phyloP scores from a whole-genome alignment of 352 stramenopile genomes.

The Globisporangium apiculatum region DNA sequence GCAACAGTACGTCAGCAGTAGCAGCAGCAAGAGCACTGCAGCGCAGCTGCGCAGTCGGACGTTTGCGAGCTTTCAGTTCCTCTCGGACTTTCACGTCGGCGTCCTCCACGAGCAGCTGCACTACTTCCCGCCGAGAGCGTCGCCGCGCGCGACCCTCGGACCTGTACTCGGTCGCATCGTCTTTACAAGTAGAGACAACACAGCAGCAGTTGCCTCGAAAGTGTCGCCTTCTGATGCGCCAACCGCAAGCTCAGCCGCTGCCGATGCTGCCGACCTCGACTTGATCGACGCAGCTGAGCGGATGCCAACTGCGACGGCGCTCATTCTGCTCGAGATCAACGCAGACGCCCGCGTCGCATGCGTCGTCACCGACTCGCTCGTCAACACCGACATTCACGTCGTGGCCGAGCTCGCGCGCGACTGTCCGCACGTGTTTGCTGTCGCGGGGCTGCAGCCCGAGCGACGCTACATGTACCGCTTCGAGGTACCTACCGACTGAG shows the following conservation, averaged over 20 bases:
- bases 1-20: background rate
- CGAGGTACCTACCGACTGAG: conserved; percentile 18
- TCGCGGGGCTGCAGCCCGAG: conserved; percentile 36
- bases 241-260: background rate
- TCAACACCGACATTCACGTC: conserved; percentile 40
- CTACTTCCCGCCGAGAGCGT: conserved; percentile 37
- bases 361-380: conserved; percentile 52
- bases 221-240: no score
- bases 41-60: conserved; percentile 9
- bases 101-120: conserved; percentile 43
- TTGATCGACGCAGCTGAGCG: background rate
- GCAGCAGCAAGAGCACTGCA: background rate
- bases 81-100: conserved; percentile 48
- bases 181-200: background rate
- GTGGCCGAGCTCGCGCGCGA: conserved; percentile 20
- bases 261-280: conserved; percentile 4
- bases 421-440: conserved; percentile 38
- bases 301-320: conserved; percentile 19
- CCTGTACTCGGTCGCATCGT: conserved; percentile 52
- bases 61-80: conserved; percentile 46
- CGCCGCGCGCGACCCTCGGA: conserved; percentile 37
- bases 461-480: conserved; percentile 65
- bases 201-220: background rate
- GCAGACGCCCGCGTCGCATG: conserved; percentile 42
- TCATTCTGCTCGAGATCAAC: conserved; percentile 65